phyloP scores from a whole-genome alignment of 306 rosid genomes.

The Datisca glomerata region DNA sequence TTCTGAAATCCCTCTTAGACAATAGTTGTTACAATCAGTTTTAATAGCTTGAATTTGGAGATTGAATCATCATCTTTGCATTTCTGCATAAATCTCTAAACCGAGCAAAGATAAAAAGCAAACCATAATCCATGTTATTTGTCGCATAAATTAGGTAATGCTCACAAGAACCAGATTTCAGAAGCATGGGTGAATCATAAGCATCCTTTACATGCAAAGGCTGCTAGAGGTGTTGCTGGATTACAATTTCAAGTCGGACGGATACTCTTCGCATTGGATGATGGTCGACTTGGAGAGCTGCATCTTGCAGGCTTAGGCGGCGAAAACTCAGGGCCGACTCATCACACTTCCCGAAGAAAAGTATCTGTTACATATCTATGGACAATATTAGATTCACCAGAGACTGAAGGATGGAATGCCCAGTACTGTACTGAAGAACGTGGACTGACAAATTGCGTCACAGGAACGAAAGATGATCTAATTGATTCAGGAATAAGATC shows the following conservation, averaged over 20 bases:
- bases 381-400: slow-evolving; percentile 74
- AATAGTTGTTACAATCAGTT: no score
- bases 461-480: slow-evolving; percentile 59
- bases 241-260: slow-evolving; percentile 63
- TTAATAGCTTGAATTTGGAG: no score
- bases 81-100: no score
- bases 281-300: slow-evolving; percentile 80
- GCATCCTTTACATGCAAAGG: slow-evolving; percentile 70
- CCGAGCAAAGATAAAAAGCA: no score
- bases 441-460: slow-evolving; percentile 67
- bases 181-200: slow-evolving; percentile 62
- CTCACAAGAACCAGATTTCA: slow-evolving; percentile 26
- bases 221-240: slow-evolving; percentile 65
- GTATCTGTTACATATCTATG: slow-evolving; percentile 45
- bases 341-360: slow-evolving; percentile 38
- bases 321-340: slow-evolving; percentile 57
- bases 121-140: background rate
- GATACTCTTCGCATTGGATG: slow-evolving; percentile 50
- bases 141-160: slow-evolving; percentile 32
- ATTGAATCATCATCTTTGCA: no score
- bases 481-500: slow-evolving; percentile 37
- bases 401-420: slow-evolving; percentile 94
- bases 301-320: slow-evolving; percentile 73
- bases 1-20: no score
- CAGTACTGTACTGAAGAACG: slow-evolving; percentile 79